Percentiles rank a stretch among this genome's conserved stretches.
Evolutionary conservation across 345 rosid genomes (phyloP).

Genomic region (Lepidium africanum): DNA sequence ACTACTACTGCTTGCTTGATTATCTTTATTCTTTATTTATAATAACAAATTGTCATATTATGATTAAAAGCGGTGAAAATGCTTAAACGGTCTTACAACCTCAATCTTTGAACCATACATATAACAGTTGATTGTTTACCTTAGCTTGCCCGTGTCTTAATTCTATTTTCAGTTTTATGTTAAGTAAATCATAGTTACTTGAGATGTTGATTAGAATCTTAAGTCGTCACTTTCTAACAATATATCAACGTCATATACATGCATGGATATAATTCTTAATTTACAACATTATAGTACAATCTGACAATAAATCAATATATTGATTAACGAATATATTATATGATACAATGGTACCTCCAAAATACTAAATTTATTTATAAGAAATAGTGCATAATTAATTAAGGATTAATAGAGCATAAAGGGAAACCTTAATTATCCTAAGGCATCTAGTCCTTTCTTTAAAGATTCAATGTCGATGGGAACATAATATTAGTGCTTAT

Average conservation of each 20-base stretch:
- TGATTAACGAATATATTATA: neutral
- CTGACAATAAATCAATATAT: neutral
- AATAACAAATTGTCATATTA: too few species aligned
- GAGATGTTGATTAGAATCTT: neutral
- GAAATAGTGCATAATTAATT: conserved; percentile 2
- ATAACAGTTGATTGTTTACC: too few species aligned
- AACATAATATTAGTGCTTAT: conserved; percentile 17
- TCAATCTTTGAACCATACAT: too few species aligned
- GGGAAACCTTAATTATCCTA: conserved; percentile 25
- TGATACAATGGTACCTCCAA: neutral
- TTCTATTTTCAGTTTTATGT: too few species aligned
- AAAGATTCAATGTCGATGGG: conserved; percentile 22
- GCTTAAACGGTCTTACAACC: too few species aligned
- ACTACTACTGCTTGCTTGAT: too few species aligned
- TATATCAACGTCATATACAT: neutral
- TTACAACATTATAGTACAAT: neutral
- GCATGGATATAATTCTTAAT: neutral
- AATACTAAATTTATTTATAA: neutral
- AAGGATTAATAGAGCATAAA: conserved; percentile 9
- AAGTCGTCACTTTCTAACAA: neutral
- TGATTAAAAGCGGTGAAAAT: too few species aligned
- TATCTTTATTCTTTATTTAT: too few species aligned
- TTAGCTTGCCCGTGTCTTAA: too few species aligned
- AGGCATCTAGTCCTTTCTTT: conserved; percentile 22
- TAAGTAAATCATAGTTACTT: neutral